Evolutionary conservation across 768 basidiomycete genomes (phyloP), one percentile per base, ranked within the genome.

Genomic region (Trametes cingulata): DNA sequence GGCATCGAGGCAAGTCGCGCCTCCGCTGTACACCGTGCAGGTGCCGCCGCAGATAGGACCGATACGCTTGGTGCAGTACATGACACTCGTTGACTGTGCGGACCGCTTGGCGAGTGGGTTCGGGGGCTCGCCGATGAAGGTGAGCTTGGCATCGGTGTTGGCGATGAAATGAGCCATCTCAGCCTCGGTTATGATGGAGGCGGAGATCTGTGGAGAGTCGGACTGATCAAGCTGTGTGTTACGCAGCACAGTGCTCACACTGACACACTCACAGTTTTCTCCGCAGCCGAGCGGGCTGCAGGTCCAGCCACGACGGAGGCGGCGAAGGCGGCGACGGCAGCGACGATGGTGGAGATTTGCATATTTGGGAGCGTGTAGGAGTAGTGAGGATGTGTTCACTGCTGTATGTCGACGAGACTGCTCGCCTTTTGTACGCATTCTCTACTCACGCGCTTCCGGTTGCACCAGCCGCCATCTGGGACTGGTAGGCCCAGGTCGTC

Each of bases 1-100:
- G 5, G 73, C 66, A 19, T 36, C 19, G 52, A 73, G 67, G 56
- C 75, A 76, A 0, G 55, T 60, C 3, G 63, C 52, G 9, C 68
- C 65, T 20, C 74, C 74, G 33, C 61, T 69, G 67, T 70, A 73
- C 0, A 73, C 71, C 8, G 67, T 75, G 65, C 75, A 76, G 1
- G 61, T 9, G 0, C 73, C 72, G 13, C 68, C 69, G 62, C 75
- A 76, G 52, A 72, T 62, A 35, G 65, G 63, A n/a, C 51, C 37
- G 13, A 57, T 37, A 19, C 67, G 49, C 40, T 29, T 58, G 51
- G 45, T 65, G 64, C 75, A 76, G 68, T 69, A 75, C 2, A 65
- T 67, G 25, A 76, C 72, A 1, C 55, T 70, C 13, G 65, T 70
- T 41, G 63, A 51, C 45, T 68, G 58, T 7, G 65, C 63, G 20